These are phyloP conservation scores for Elsinoe perseae DNA, from an alignment of 2,329 filamentous ascomycete species.

Conservation along the genomic window DNA sequence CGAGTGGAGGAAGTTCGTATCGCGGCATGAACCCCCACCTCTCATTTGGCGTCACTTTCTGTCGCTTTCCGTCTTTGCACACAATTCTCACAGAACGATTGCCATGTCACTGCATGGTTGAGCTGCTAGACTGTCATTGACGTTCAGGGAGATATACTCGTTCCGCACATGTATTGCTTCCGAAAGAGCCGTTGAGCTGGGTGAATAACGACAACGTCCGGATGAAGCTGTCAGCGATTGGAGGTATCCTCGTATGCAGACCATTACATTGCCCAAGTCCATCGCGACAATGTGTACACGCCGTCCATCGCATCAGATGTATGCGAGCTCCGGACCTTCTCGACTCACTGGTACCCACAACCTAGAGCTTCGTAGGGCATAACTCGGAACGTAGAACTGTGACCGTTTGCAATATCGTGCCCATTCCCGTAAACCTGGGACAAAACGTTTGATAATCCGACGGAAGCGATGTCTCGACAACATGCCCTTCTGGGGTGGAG, in stretches of 20 bases:
- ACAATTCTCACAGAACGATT: background rate
- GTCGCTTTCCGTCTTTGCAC: background rate
- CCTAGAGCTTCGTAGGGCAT: background rate
- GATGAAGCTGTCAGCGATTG: background rate
- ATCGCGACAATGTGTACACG: background rate
- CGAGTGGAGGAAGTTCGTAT: background rate
- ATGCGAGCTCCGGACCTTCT: background rate
- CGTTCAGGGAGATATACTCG: background rate
- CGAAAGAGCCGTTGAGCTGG: constrained; percentile 4
- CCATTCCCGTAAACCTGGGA: constrained; percentile 8
- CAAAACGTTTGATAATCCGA: constrained; percentile 11
- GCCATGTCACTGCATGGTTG: background rate
- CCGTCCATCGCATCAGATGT: background rate
- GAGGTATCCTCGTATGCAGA: background rate
- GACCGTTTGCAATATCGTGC: constrained; percentile 12
- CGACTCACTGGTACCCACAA: background rate
- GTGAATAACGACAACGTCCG: constrained; percentile 5
- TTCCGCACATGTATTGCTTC: background rate
- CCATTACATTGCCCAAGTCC: background rate
- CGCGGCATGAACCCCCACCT: background rate
- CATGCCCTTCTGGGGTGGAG: constrained; percentile 2
- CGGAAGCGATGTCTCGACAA: constrained; percentile 9
- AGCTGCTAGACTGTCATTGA: background rate
- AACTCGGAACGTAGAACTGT: constrained; percentile 5
- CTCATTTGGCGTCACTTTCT: constrained; percentile 5